These are phyloP conservation scores for Magnusiomyces suaveolens DNA, from an alignment of 1,139 yeast genomes.

Conservation along the genomic window DNA sequence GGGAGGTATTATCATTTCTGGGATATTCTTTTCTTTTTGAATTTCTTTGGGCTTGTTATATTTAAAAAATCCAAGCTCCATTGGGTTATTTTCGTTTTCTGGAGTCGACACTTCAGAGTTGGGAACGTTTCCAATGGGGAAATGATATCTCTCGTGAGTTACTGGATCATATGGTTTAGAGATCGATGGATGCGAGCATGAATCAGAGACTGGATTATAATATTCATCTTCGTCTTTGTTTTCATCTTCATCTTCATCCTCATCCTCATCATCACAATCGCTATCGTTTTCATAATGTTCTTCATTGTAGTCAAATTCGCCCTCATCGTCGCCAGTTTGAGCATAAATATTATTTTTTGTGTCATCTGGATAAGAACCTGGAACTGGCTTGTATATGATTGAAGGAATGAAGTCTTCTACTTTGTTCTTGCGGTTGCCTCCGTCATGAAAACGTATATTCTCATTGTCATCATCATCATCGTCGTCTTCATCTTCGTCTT, in stretches of 20 bases:
- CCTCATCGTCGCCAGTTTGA: slow-evolving; percentile 5
- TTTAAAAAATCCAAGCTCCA: neutral
- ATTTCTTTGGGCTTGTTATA: neutral
- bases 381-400: neutral
- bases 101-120: neutral
- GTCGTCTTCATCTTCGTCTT: neutral
- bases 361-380: slow-evolving; percentile 6
- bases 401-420: neutral
- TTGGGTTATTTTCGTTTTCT: neutral
- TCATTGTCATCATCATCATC: neutral
- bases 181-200: too few relatives aligned
- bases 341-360: neutral
- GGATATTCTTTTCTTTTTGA: neutral
- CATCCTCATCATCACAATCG: slow-evolving; percentile 1
- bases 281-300: slow-evolving; percentile 7
- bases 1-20: too few relatives aligned
- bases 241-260: neutral
- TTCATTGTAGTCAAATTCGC: slow-evolving; percentile 7
- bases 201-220: too few relatives aligned
- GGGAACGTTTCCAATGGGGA: neutral
- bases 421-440: neutral
- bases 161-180: neutral
- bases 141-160: neutral
- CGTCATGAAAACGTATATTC: too few relatives aligned
- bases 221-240: neutral